These are phyloP conservation scores for Septoria petroselini DNA, from an alignment of 2,329 filamentous ascomycete genomes.

Conservation along the genomic window DNA sequence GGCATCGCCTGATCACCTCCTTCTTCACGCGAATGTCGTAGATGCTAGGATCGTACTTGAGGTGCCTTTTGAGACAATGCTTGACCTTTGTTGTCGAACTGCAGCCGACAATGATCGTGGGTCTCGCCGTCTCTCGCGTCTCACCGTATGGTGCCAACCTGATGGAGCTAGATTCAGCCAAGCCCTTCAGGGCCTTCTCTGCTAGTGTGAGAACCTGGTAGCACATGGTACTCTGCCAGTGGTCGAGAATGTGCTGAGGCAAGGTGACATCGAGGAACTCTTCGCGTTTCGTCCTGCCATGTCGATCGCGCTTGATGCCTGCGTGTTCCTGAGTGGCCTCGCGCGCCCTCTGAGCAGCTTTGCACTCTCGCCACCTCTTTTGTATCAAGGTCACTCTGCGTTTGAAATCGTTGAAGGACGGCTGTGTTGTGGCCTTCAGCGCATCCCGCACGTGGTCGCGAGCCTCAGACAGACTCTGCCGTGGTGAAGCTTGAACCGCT, in stretches of 20 bases:
- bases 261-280: conserved; percentile 47
- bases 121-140: conserved; percentile 61
- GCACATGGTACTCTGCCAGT: conserved; percentile 70
- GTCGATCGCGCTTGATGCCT: background rate
- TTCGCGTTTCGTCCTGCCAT: conserved; percentile 26
- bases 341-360: conserved; percentile 18
- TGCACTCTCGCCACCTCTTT: conserved; percentile 34
- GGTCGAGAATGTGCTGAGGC: conserved; percentile 61
- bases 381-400: conserved; percentile 37
- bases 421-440: conserved; percentile 16
- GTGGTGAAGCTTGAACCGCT: conserved; percentile 8
- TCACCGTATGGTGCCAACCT: conserved; percentile 73
- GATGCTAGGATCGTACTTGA: conserved; percentile 63
- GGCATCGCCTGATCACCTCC: conserved; percentile 37
- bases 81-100: conserved; percentile 71
- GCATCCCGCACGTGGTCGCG: conserved; percentile 11
- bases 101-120: conserved; percentile 74
- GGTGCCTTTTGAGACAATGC: conserved; percentile 65
- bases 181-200: conserved; percentile 67
- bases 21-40: conserved; percentile 70
- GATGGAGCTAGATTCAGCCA: conserved; percentile 74
- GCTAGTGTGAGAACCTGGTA: conserved; percentile 70
- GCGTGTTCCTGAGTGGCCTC: conserved; percentile 17
- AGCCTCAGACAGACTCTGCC: conserved; percentile 11
- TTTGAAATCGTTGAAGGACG: conserved; percentile 38